These are phyloP conservation scores for Penicillium goetzii DNA, from an alignment of 495 filamentous ascomycete species.

Conservation along the genomic window DNA sequence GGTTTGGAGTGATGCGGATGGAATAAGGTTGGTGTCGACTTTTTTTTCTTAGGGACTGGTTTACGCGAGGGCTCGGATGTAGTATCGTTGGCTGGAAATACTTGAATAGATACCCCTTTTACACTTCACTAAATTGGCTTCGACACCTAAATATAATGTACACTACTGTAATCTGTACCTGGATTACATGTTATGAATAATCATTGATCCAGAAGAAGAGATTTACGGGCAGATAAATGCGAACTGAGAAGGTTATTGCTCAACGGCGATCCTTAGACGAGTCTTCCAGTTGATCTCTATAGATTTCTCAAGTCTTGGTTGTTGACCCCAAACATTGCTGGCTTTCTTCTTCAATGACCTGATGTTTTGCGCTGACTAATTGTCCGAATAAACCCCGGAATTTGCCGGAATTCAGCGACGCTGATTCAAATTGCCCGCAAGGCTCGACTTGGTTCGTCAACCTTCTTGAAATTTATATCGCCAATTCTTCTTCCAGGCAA, in stretches of 20 bases:
- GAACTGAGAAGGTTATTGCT: no score
- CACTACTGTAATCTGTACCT: neutral
- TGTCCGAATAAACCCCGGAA: conserved; percentile 13
- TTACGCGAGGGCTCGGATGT: conserved; percentile 2
- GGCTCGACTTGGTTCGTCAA: neutral
- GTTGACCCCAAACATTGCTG: no score
- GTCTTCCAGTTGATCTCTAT: no score
- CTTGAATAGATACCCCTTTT: conserved; percentile 13
- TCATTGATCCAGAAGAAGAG: neutral
- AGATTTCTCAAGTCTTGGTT: no score
- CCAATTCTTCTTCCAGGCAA: neutral
- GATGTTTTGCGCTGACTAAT: conserved; percentile 8
- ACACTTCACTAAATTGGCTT: neutral
- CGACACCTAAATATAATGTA: neutral
- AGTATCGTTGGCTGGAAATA: conserved; percentile 3
- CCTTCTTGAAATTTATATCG: neutral
- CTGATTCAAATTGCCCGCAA: neutral
- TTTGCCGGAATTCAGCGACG: conserved; percentile 18
- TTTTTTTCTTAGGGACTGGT: neutral
- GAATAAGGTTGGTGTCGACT: neutral
- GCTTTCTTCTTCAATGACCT: neutral
- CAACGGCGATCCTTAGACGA: no score
- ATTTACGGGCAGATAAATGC: no score
- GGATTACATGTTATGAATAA: neutral
- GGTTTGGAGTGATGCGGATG: neutral